Evolutionary conservation across 1,284 basidiomycete genomes (phyloP), one percentile per base, ranked within the genome.

Genomic region (Schizophyllum amplum): DNA sequence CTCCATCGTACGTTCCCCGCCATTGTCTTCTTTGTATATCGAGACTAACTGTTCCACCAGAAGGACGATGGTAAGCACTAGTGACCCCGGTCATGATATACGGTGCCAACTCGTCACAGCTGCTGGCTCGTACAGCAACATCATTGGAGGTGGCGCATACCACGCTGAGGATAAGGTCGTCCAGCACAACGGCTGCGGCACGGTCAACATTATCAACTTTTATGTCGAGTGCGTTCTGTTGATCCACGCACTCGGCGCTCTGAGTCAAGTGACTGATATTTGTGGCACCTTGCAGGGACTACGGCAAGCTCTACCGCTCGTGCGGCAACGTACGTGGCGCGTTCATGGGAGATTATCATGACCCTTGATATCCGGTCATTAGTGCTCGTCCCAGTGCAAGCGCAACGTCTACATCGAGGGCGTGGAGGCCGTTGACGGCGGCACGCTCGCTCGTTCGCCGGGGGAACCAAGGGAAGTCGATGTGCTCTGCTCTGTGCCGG

Each of bases 141-240:
- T 42, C 7, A 42, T 42, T 17, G 33, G 33, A 9, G 33, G 33
- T 17, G 58, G 57, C 46, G 57, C 61, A 17, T 60, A 60, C 50
- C 53, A 60, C 53, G 61, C 57, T 24, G 46, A 50, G 15, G 61
- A 62, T 53, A 62, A 62, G 55, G 56, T 62, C 26, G 61, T 62
- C 23, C 61, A 62, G 46, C 61, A 62, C 55, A 62, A 62, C 33
- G 61, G 61, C 21, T 57, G 57, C 47, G 61, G 61, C 21, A 60
- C 56, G 1, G 61, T 62, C 33, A 54, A 55, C 42, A 62, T 62
- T 51, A 57, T 60, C 53, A 57, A 55, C 7, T 62, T 50, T 48
- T 60, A 57, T 46, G 61, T 60, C 4, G 57, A 62, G 47, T 42
- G 33, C 33, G 33, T 42, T 9, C 33, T 42, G 17, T 17, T 42